A percentile compares a stretch with the other conserved stretches of the same genome.
phyloP scores from a whole-genome alignment of 768 basidiomycete species.

The Tulasnella sp. region DNA sequence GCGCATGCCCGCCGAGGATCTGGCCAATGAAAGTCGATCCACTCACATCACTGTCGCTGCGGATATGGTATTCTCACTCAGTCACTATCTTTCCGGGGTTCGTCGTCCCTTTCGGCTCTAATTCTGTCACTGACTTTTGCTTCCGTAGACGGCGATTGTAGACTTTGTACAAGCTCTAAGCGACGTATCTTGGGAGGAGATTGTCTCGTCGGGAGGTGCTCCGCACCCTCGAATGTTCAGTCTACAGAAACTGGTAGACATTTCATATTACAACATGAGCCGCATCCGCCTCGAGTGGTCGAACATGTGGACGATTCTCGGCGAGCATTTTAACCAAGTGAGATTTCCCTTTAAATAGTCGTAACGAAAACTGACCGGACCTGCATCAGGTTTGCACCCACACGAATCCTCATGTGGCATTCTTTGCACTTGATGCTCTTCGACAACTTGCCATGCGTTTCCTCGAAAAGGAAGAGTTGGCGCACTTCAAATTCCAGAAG shows the following conservation, averaged over 20 bases:
- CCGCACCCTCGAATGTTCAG: conserved; percentile 93
- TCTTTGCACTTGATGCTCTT: conserved; percentile 93
- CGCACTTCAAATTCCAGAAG: conserved; percentile 99
- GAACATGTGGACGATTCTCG: conserved; percentile 92
- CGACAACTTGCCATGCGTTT: conserved; percentile 97
- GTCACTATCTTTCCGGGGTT: conserved; percentile 90
- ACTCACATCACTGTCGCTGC: conserved; percentile 98
- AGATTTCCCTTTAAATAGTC: conserved; percentile 13
- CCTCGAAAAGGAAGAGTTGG: conserved; percentile 93
- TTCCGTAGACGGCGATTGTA: conserved; percentile 76
- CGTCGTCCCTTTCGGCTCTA: conserved; percentile 22
- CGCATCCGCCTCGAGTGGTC: conserved; percentile 98
- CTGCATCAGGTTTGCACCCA: conserved; percentile 83
- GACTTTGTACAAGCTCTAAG: conserved; percentile 94
- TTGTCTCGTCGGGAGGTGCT: conserved; percentile 90
- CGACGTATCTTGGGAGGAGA: conserved; percentile 99
- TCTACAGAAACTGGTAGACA: conserved; percentile 94
- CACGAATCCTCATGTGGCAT: conserved; percentile 90
- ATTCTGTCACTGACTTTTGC: neutral
- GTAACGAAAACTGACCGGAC: neutral
- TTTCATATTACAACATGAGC: conserved; percentile 99
- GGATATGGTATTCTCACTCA: conserved; percentile 97
- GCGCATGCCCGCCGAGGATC: conserved; percentile 68
- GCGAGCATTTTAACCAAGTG: conserved; percentile 98
- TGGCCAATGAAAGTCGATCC: conserved; percentile 93